phyloP scores from a whole-genome alignment of 2,329 filamentous ascomycete genomes.

The Aspergillus jensenii region DNA sequence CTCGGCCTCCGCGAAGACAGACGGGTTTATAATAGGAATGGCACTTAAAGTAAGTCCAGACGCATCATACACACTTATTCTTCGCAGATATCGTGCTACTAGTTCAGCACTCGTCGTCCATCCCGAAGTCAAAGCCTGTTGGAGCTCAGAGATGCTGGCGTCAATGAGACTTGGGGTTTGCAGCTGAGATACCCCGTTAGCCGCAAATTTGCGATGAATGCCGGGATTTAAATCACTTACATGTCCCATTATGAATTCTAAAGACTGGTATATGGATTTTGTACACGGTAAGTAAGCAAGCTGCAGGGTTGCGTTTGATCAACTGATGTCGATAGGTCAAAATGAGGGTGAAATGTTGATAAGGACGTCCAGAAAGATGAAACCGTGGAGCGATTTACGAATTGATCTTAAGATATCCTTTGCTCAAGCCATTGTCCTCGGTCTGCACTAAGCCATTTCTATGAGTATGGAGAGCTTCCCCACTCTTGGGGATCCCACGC shows the following conservation, averaged over 20 bases:
- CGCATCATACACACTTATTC: slow-evolving; percentile 50
- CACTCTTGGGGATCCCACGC: background rate
- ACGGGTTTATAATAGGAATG: slow-evolving; percentile 49
- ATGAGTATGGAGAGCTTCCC: background rate
- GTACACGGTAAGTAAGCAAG: too few species aligned
- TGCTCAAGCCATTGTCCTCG: too few species aligned
- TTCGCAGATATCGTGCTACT: slow-evolving; percentile 47
- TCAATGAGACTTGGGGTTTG: slow-evolving; percentile 42
- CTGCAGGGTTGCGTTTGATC: too few species aligned
- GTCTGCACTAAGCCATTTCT: too few species aligned
- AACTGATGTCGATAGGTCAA: too few species aligned
- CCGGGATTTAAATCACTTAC: too few species aligned
- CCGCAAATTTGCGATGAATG: background rate
- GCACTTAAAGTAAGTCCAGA: slow-evolving; percentile 46
- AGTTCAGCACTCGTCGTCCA: slow-evolving; percentile 47
- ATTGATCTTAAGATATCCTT: too few species aligned
- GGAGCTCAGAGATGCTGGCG: slow-evolving; percentile 48
- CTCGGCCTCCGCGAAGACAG: slow-evolving; percentile 48
- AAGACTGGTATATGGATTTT: too few species aligned
- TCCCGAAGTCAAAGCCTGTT: slow-evolving; percentile 42
- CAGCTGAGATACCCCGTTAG: background rate
- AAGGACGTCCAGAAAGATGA: too few species aligned
- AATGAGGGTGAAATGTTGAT: too few species aligned
- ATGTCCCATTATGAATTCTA: too few species aligned
- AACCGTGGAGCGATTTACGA: too few species aligned